Evolutionary conservation across 2,329 filamentous ascomycete genomes (phyloP).

Genomic region (Neoarthrinium moseri): DNA sequence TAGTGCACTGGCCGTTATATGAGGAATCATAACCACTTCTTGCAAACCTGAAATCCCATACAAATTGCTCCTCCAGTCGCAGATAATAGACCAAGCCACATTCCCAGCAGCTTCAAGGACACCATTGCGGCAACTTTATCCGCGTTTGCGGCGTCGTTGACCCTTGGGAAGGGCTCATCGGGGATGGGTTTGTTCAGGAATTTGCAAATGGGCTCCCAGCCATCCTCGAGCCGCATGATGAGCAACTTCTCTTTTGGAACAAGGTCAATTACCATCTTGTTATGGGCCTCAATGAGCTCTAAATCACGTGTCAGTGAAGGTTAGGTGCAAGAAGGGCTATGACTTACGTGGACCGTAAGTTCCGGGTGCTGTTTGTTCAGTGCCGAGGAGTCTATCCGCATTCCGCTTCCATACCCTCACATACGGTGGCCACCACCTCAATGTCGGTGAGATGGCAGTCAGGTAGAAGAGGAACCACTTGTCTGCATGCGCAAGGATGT

Average conservation of each 20-base stretch:
- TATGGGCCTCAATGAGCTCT: constrained; percentile 1
- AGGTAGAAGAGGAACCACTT: neutral
- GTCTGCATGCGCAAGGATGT: neutral
- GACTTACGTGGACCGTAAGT: neutral
- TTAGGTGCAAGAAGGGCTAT: neutral
- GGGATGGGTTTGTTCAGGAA: constrained; percentile 28
- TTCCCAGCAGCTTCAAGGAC: neutral
- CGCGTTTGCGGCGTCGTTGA: constrained; percentile 22
- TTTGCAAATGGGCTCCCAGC: constrained; percentile 32
- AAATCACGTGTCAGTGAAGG: neutral
- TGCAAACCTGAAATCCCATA: too few relatives aligned
- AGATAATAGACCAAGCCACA: constrained; percentile 10
- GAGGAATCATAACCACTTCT: too few relatives aligned
- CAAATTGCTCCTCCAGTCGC: too few relatives aligned
- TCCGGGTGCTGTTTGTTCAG: neutral
- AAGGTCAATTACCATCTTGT: constrained; percentile 13
- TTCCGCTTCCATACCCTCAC: neutral
- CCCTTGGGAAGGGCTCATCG: constrained; percentile 24
- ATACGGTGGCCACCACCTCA: neutral
- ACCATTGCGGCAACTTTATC: constrained; percentile 10
- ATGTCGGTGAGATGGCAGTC: neutral
- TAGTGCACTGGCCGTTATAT: too few relatives aligned
- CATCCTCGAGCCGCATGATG: constrained; percentile 23
- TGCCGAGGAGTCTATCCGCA: neutral
- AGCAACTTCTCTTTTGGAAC: constrained; percentile 22